Evolutionary conservation across 768 basidiomycete genomes (phyloP), one percentile per base, ranked within the genome.

Genomic region (Rubroboletus pulcherrimus): DNA sequence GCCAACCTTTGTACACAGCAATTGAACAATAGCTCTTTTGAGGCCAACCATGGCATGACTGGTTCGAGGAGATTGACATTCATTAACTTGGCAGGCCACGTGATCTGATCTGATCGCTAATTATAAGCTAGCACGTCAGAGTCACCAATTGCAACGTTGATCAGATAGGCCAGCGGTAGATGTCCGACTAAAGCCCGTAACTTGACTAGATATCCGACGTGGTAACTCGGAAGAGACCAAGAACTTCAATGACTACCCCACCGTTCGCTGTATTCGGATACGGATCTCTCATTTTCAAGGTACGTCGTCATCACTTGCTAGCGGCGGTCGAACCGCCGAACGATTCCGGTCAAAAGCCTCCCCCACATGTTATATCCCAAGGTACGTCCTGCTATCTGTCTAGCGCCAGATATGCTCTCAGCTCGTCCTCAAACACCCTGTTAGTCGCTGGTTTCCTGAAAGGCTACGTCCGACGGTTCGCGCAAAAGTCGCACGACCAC

Each of bases 271-370:
- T 96, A 12, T 97, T 96, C 62, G 93, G 93, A 31, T 97, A 97
- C 62, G 93, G 93, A 11, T 93, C 91, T 7, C 78, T 97, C 39
- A 94, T 96, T 54, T 96, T 89, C 81, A 95, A 93, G 81, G 93
- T 48, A 19, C 5, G 35, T 48, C 3, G 49, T 47, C 26, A 19
- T 38, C 35, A 30, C 11, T 21, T 1, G 24, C 37, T 41, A 17
- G 21, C 1, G 39, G 42, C 1, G 39, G 42, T 21, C 50, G 33
- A 47, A 39, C 15, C 30, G 5, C 30, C 4, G 35, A n/a, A 12
- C 17, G 21, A 37, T 9, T 10, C 10, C 7, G 30, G n/a, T 38
- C 33, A 17, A 54, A 49, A 95, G 93, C 91, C 91, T 31, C 91
- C 91, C 14, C 91, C 91, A 3, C 89, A 93, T 64, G 83, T 87